Base-by-base conservation (phyloP, 495 filamentous ascomycete genomes). In the Xylaria telfairii region DNA sequence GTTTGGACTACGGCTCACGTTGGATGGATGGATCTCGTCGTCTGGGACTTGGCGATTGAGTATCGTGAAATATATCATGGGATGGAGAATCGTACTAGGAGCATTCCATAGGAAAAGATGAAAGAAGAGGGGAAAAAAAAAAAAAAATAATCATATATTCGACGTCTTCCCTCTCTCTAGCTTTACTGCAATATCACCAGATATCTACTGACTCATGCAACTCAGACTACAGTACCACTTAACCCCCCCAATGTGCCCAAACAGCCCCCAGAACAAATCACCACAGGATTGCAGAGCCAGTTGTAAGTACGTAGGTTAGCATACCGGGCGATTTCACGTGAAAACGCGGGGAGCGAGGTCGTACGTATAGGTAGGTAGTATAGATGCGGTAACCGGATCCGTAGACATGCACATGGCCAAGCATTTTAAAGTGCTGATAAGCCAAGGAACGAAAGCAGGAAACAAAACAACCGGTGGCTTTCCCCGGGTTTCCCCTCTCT, bases 371-470 rank as follows among this genome's bases (percentile, higher is more conserved):
- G 13, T n/a, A 24, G 5, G 24, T 49, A n/a, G 19, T 7, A 21
- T 19, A 47, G 8, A 19, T 6, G n/a, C 19, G 19, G 44, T n/a
- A 47, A 6, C 19, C 4, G 17, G 12, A 53, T 28, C 49, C 26
- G 24, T 53, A 28, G n/a, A n/a, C n/a, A n/a, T n/a, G 49, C 12
- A 37, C 28, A 37, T 34, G 30, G 61, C 41, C 61, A 64, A 47
- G 61, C 39, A 9, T 63, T 46, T 32, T 32, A 10, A 9, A 47
- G 37, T 30, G 39, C 26, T 46, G 37, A 32, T n/a, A 47, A 64
- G 41, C 61, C 61, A 64, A 64, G 61, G 41, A 44, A 19, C 2
- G 37, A 62, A 62, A 39, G n/a, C 59, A 42, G 3, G 37, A 59
- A 64, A n/a, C n/a, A 37, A 37, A 37, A 64, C 41, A 64, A 47